Conservation (phyloP, 495 filamentous ascomycete species). For the Hyaloscypha bicolor region DNA sequence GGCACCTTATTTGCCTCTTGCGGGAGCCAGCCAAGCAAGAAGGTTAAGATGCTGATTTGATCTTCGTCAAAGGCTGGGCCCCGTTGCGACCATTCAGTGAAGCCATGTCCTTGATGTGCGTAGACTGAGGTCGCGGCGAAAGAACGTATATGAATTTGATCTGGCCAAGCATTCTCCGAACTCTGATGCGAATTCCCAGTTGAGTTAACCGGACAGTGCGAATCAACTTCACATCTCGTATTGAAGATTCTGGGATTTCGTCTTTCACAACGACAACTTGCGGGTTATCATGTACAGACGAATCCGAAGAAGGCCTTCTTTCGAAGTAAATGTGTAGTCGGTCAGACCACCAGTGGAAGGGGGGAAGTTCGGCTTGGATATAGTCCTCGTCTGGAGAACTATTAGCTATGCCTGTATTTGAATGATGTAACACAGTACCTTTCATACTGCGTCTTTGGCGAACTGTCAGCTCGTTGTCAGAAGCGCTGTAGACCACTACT, state of each 20-base stretch:
- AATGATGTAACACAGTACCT: neutral
- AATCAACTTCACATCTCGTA: neutral
- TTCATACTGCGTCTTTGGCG: neutral
- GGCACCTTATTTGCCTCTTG: neutral
- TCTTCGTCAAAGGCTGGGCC: neutral
- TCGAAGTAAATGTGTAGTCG: neutral
- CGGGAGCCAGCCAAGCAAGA: neutral
- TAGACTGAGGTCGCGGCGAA: neutral
- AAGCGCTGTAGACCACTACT: constrained; percentile 1
- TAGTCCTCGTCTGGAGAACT: neutral
- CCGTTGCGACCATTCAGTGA: neutral
- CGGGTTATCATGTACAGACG: neutral
- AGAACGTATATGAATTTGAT: neutral
- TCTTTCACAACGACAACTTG: neutral
- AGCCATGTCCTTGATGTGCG: neutral
- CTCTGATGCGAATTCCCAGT: neutral
- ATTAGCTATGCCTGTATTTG: neutral
- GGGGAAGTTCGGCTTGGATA: neutral
- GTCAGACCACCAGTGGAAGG: neutral
- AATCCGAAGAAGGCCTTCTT: neutral
- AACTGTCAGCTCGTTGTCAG: neutral
- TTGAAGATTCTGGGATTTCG: neutral
- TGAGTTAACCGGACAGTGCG: neutral
- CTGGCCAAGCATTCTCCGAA: neutral
- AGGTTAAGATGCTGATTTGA: neutral